Evolutionary conservation across 177 flowering plant genomes (phyloP).

Genomic region (Vitis hybrid): DNA sequence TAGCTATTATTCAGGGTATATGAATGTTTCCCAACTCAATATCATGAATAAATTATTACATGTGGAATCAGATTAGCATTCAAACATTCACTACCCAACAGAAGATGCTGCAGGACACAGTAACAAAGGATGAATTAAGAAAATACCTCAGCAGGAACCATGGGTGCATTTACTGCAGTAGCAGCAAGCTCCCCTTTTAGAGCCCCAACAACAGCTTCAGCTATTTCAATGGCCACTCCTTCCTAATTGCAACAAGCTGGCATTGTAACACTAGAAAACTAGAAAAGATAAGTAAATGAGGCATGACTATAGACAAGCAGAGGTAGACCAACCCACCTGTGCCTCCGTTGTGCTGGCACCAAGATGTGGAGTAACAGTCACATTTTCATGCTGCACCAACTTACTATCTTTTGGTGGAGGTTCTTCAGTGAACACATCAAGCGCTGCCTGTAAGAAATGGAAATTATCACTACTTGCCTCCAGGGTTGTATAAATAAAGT

Average conservation of each 20-base stretch:
- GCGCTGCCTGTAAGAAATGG: slow-evolving; percentile 14
- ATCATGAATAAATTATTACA: too few species aligned
- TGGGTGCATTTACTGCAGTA: slow-evolving; percentile 21
- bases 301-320: background rate
- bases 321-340: slow-evolving; percentile 8
- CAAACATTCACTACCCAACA: background rate
- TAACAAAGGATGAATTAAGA: background rate
- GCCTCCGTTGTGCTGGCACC: slow-evolving; percentile 24
- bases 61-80: background rate
- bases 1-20: too few species aligned
- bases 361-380: slow-evolving; percentile 22
- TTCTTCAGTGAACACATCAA: slow-evolving; percentile 22
- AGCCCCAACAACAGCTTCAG: slow-evolving; percentile 22
- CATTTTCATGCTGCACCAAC: slow-evolving; percentile 16
- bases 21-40: too few species aligned
- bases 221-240: slow-evolving; percentile 23
- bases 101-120: background rate
- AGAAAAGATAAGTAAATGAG: background rate
- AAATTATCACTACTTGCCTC: background rate
- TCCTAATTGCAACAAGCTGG: slow-evolving; percentile 7
- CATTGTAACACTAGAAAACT: background rate
- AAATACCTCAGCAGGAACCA: slow-evolving; percentile 17
- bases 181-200: slow-evolving; percentile 21
- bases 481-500: background rate
- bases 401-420: slow-evolving; percentile 12